phyloP scores from a whole-genome alignment of 352 stramenopile genomes.

The Globisporangium nunn region DNA sequence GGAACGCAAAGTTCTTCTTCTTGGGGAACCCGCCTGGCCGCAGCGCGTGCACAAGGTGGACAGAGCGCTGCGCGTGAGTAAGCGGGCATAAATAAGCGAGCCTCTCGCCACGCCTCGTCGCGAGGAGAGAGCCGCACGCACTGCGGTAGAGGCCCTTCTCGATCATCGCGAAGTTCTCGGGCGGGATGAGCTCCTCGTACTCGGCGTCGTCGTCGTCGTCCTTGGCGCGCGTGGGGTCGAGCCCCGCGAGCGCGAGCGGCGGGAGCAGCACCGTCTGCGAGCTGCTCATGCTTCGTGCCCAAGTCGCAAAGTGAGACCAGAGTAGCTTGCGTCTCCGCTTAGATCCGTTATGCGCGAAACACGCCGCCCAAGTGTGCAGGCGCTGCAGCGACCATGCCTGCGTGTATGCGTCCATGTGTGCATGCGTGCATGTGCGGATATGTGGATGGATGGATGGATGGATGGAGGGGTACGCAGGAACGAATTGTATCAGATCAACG shows the following conservation, averaged over 20 bases:
- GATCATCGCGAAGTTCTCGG: slow-evolving; percentile 87
- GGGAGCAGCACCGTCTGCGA: neutral
- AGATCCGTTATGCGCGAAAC: no score
- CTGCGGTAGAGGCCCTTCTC: slow-evolving; percentile 82
- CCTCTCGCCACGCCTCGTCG: no score
- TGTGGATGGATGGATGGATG: no score
- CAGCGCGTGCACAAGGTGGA: neutral
- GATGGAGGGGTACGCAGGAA: no score
- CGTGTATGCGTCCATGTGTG: no score
- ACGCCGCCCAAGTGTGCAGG: no score
- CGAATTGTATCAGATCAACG: no score
- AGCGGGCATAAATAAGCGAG: no score
- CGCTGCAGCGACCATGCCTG: no score
- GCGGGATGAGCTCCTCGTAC: slow-evolving; percentile 80
- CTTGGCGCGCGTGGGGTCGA: slow-evolving; percentile 13
- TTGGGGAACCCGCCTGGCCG: slow-evolving; percentile 70
- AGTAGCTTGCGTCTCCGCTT: no score
- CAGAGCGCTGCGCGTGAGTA: neutral
- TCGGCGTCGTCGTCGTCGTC: slow-evolving; percentile 64
- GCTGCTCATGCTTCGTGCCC: neutral
- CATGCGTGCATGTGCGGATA: no score
- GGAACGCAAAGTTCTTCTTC: slow-evolving; percentile 87
- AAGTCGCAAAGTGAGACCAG: no score
- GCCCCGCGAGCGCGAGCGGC: neutral
- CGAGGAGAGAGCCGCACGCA: slow-evolving; percentile 13